phyloP scores from a whole-genome alignment of 768 basidiomycete species.

The Thelephora aurantiotincta region DNA sequence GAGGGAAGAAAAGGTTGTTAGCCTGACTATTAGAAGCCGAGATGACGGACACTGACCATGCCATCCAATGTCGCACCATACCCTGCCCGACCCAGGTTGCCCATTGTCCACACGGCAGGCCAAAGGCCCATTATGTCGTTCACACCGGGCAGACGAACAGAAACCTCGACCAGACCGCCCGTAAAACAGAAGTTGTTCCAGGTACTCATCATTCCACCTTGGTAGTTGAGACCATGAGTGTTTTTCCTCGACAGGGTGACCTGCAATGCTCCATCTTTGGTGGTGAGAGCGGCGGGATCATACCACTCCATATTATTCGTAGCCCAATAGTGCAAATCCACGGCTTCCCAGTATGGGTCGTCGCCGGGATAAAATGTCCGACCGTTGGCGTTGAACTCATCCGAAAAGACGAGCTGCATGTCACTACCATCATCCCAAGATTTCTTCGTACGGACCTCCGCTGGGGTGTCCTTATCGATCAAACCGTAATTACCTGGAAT shows the following conservation, averaged over 20 bases:
- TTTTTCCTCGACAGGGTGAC: slow-evolving; percentile 43
- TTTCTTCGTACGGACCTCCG: slow-evolving; percentile 38
- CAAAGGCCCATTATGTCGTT: slow-evolving; percentile 46
- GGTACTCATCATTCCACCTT: slow-evolving; percentile 30
- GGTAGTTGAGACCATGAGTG: slow-evolving; percentile 28
- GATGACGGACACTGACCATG: slow-evolving; percentile 17
- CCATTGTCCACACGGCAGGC: slow-evolving; percentile 47
- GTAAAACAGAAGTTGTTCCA: slow-evolving; percentile 88
- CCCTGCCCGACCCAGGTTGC: slow-evolving; percentile 51
- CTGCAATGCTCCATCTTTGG: slow-evolving; percentile 25
- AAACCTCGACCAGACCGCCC: slow-evolving; percentile 59
- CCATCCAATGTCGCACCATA: slow-evolving; percentile 53
- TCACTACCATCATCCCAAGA: slow-evolving; percentile 49
- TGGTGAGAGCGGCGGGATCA: slow-evolving; percentile 50
- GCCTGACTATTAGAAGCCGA: background rate
- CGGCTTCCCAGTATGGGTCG: slow-evolving; percentile 40
- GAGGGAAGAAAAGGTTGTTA: slow-evolving; percentile 2
- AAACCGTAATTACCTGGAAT: slow-evolving; percentile 30
- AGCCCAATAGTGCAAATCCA: slow-evolving; percentile 20
- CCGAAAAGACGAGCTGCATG: slow-evolving; percentile 70
- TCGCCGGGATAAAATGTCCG: slow-evolving; percentile 75
- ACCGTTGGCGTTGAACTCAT: slow-evolving; percentile 75
- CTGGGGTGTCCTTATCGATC: slow-evolving; percentile 45
- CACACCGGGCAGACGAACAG: slow-evolving; percentile 50
- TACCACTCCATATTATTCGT: slow-evolving; percentile 69